phyloP scores from a whole-genome alignment of 2,329 filamentous ascomycete species.

The Zasmidium angulare region DNA sequence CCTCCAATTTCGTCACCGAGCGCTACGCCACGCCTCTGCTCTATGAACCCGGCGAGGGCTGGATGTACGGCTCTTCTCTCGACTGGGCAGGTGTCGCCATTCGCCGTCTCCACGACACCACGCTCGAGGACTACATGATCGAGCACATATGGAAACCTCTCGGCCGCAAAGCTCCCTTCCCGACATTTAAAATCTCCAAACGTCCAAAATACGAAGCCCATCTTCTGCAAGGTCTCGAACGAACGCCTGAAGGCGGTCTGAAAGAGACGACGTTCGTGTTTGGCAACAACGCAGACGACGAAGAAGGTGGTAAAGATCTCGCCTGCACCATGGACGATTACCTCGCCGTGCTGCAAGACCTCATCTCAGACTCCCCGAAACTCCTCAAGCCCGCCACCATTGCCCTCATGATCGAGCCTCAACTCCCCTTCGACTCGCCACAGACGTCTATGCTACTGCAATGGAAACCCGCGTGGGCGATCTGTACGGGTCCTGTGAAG shows the following conservation, averaged over 20 bases:
- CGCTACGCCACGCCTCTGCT: conserved; percentile 37
- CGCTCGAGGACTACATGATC: conserved; percentile 43
- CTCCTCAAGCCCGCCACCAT: conserved; percentile 43
- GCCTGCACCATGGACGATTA: conserved; percentile 35
- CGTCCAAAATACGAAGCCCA: conserved; percentile 14
- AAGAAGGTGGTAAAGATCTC: conserved; percentile 11
- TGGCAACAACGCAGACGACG: conserved; percentile 7
- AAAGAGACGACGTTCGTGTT: neutral
- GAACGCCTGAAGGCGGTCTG: conserved; percentile 4
- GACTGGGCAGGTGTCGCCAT: conserved; percentile 54
- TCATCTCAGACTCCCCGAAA: conserved; percentile 48
- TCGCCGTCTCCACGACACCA: conserved; percentile 41
- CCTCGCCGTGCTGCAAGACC: conserved; percentile 44
- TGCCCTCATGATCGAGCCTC: conserved; percentile 47
- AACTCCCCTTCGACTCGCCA: conserved; percentile 34
- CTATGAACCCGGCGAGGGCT: conserved; percentile 50
- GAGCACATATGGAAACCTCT: conserved; percentile 45
- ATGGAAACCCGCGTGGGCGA: conserved; percentile 10
- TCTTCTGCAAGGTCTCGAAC: conserved; percentile 3
- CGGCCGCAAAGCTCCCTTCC: conserved; percentile 27
- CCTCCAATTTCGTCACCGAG: conserved; percentile 39
- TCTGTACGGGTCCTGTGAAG: conserved; percentile 10
- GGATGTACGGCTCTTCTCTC: conserved; percentile 49
- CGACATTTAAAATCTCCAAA: conserved; percentile 22
- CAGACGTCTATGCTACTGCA: conserved; percentile 4